Base-by-base conservation (phyloP, 805 yeast genomes). In the Candida golubevii region DNA sequence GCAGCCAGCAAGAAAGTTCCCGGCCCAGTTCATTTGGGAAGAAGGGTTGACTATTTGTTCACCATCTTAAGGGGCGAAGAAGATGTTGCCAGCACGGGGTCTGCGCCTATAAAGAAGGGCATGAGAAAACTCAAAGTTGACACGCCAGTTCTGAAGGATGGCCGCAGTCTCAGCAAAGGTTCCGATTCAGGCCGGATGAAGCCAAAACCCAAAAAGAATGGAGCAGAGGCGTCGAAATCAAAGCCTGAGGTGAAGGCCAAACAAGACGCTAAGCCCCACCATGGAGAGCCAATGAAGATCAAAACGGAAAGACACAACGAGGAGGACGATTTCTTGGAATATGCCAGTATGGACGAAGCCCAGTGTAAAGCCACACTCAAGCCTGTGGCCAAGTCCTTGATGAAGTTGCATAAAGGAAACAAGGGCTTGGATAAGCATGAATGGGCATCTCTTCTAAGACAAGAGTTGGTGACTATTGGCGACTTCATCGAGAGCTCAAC, bases 21-120 rank as follows among this genome's bases (percentile, higher is more conserved):
- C 0, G 93, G 95, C 8, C 77, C 97, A 3, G 93, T 93, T 13
- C 99, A 93, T 65, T 71, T 93, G 40, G 88, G 87, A 9, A 80
- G 99, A 65, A 80, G 99, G 60, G 82, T 88, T 1, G 99, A 95
- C 61, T 91, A 90, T 57, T 72, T 93, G 56, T 75, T 91, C 26
- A 65, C 79, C 2, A 81, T 88, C 9, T 66, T 91, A 53, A 75
- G 75, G 48, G 96, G 82, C 14, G 83, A 76, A 26, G 75, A 67
- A 7, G 74, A 69, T 11, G 58, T 51, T n/a, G 28, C 48, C 6
- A 29, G 39, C 26, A 33, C 27, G 4, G 13, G 30, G 13, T 26
- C 36, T 12, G 44, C 49, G 3, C 41, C 59, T 15, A 35, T 47
- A 8, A 49, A 54, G 41, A 51, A 58, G 47, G 52, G 50, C 41